Base-by-base conservation (phyloP, 2,329 filamentous ascomycete genomes). In the Neofusicoccum cordaticola region DNA sequence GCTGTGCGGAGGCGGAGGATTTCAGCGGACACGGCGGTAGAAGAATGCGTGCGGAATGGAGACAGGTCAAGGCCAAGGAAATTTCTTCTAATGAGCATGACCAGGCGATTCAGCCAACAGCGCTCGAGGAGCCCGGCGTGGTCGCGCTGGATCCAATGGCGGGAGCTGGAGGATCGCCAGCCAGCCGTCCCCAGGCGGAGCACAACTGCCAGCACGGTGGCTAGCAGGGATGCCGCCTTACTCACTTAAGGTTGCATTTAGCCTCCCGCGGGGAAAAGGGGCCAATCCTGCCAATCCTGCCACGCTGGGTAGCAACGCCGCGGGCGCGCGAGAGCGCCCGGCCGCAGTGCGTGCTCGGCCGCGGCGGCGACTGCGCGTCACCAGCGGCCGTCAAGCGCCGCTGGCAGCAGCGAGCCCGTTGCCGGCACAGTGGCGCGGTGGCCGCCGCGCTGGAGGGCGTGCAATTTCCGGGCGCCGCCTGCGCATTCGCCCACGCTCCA, bases 191-290 rank as follows among this genome's bases (percentile, higher is more conserved):
- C 61, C 48, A 27, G 60, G 39, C 61, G 27, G 47, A 53, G 44
- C 44, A 45, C 44, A 31, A 31, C 31, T 61, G 35, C 31, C 27
- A 48, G 44, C 50, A 9, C 5, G 15, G 50, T 4, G 9, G 56
- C 56, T 60, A 60, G 56, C 56, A 60, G 56, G 56, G 56, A 60
- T 60, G 12, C 6, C 7, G n/a, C 11, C 7, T 15, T n/a, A 34
- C 39, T 37, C 17, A 37, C 22, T 56, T 63, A 63, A 63, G 61
- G 61, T 63, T 56, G 61, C 61, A 35, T 45, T 44, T 56, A 56
- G 61, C 61, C 61, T 63, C 61, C 39, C 61, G 61, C n/a, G 22
- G 61, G 61, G 50, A 34, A 53, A 63, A 47, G 48, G 61, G 61
- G 51, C 51, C 35, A 13, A 15, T 39, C 12, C 44, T 37, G 48